phyloP scores from a whole-genome alignment of 1,284 basidiomycete species.

The Kalmanozyma brasiliensis region DNA sequence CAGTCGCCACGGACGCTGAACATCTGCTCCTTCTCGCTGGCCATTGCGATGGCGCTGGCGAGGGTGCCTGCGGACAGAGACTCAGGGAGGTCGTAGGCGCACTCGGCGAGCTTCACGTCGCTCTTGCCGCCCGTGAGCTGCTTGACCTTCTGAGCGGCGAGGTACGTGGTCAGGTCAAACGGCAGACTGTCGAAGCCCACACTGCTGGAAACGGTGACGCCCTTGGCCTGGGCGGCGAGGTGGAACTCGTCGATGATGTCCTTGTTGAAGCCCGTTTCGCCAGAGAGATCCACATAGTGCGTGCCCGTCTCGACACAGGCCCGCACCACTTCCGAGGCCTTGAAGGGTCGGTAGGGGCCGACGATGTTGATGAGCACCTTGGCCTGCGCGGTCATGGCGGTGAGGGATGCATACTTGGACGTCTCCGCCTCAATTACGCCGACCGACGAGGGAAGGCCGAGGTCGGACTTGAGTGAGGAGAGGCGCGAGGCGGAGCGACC shows the following conservation, averaged over 20 bases:
- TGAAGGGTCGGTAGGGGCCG: slow-evolving; percentile 52
- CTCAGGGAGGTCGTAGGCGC: slow-evolving; percentile 71
- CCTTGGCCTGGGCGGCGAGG: slow-evolving; percentile 75
- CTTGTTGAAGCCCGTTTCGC: slow-evolving; percentile 71
- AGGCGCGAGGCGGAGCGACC: slow-evolving; percentile 54
- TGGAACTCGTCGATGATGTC: slow-evolving; percentile 75
- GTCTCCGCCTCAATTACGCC: slow-evolving; percentile 50
- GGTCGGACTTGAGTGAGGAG: slow-evolving; percentile 28
- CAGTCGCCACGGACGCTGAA: slow-evolving; percentile 25
- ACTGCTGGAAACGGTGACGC: slow-evolving; percentile 76
- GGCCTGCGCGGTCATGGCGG: slow-evolving; percentile 34
- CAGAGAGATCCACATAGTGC: slow-evolving; percentile 76
- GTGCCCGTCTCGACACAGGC: slow-evolving; percentile 73
- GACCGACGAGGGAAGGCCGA: slow-evolving; percentile 36
- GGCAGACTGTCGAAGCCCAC: slow-evolving; percentile 77
- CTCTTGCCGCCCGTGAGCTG: slow-evolving; percentile 66
- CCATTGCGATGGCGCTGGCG: slow-evolving; percentile 71
- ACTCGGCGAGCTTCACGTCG: slow-evolving; percentile 41
- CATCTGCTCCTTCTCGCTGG: slow-evolving; percentile 29
- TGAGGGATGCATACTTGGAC: slow-evolving; percentile 35
- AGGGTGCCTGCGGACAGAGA: slow-evolving; percentile 79
- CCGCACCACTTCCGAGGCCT: slow-evolving; percentile 67
- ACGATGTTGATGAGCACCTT: slow-evolving; percentile 56
- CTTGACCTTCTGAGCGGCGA: slow-evolving; percentile 73
- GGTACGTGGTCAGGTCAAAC: slow-evolving; percentile 74